These are phyloP conservation scores for Delphinella strobiligena DNA, from an alignment of 2,329 filamentous ascomycete genomes.

Conservation along the genomic window DNA sequence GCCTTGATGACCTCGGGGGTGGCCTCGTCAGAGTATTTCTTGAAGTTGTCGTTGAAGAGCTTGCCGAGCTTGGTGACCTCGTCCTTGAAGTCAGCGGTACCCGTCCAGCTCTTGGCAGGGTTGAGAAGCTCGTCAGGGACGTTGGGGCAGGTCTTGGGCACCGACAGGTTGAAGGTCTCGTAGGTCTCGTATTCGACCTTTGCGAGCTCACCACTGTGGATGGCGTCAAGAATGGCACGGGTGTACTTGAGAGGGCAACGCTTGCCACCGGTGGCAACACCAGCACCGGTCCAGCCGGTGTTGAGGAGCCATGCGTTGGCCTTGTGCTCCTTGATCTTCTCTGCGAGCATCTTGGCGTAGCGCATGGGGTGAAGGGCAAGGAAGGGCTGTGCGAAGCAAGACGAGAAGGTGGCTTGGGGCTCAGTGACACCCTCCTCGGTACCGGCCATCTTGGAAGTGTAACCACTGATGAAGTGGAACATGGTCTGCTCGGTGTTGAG, in stretches of 20 bases:
- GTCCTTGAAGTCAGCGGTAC: conserved; percentile 65
- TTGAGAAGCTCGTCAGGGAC: conserved; percentile 90
- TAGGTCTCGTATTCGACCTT: conserved; percentile 91
- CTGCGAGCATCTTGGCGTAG: conserved; percentile 95
- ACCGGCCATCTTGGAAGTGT: conserved; percentile 99
- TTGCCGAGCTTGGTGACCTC: conserved; percentile 84
- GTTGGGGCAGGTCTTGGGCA: conserved; percentile 82
- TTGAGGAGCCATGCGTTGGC: conserved; percentile 97
- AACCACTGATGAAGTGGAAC: conserved; percentile 99
- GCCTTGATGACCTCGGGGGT: conserved; percentile 32
- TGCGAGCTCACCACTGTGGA: conserved; percentile 92
- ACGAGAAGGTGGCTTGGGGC: conserved; percentile 96
- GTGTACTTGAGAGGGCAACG: conserved; percentile 97
- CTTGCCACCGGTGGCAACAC: conserved; percentile 82
- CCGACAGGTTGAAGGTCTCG: conserved; percentile 89
- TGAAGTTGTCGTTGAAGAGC: conserved; percentile 94
- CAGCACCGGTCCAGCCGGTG: conserved; percentile 93
- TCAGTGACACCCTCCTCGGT: conserved; percentile 95
- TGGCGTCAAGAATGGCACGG: conserved; percentile 92
- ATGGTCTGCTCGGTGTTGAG: conserved; percentile 90
- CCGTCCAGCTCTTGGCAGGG: conserved; percentile 86
- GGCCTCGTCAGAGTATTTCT: conserved; percentile 83
- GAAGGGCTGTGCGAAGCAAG: conserved; percentile 99
- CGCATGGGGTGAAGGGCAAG: conserved; percentile 97
- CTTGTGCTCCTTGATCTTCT: conserved; percentile 93